A percentile compares a stretch with the other conserved stretches of the same genome.
Evolutionary conservation across 768 basidiomycete species (phyloP).

Genomic region (Phylloporus arenicola): DNA sequence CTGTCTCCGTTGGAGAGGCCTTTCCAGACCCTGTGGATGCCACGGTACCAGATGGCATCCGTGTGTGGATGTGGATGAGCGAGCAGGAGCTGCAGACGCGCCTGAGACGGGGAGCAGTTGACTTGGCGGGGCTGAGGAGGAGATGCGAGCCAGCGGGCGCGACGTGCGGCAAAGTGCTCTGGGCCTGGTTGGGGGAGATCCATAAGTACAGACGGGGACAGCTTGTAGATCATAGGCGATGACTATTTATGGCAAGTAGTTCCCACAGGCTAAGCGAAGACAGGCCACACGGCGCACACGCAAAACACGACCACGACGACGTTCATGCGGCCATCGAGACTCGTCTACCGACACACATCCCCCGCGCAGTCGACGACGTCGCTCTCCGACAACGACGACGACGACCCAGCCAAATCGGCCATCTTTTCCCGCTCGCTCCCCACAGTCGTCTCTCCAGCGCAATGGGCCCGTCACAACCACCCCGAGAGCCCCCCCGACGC

Average conservation of each 20-base stretch:
- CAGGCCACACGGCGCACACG: neutral
- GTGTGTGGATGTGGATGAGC: slow-evolving; percentile 41
- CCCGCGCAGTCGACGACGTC: slow-evolving; percentile 72
- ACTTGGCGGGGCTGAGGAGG: slow-evolving; percentile 19
- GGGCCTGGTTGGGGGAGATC: slow-evolving; percentile 53
- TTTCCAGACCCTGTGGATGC: slow-evolving; percentile 59
- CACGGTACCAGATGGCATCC: slow-evolving; percentile 52
- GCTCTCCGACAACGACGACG: slow-evolving; percentile 67
- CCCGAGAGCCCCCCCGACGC: slow-evolving; percentile 30
- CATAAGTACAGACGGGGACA: neutral
- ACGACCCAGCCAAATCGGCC: slow-evolving; percentile 51
- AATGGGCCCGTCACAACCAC: slow-evolving; percentile 44
- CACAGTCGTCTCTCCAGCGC: slow-evolving; percentile 55
- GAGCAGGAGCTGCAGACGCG: slow-evolving; percentile 49
- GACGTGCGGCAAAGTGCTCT: slow-evolving; percentile 55
- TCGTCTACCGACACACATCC: slow-evolving; percentile 39
- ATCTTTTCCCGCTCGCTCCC: slow-evolving; percentile 34
- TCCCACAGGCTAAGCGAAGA: slow-evolving; percentile 12
- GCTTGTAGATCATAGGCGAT: neutral
- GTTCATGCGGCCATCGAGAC: slow-evolving; percentile 28
- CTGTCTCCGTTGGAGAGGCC: slow-evolving; percentile 53
- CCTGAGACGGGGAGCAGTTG: slow-evolving; percentile 34
- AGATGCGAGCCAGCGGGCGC: slow-evolving; percentile 54
- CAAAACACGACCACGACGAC: neutral
- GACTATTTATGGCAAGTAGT: slow-evolving; percentile 20